Evolutionary conservation across 1,284 basidiomycete genomes (phyloP).

Genomic region (Tylopilus sp.): DNA sequence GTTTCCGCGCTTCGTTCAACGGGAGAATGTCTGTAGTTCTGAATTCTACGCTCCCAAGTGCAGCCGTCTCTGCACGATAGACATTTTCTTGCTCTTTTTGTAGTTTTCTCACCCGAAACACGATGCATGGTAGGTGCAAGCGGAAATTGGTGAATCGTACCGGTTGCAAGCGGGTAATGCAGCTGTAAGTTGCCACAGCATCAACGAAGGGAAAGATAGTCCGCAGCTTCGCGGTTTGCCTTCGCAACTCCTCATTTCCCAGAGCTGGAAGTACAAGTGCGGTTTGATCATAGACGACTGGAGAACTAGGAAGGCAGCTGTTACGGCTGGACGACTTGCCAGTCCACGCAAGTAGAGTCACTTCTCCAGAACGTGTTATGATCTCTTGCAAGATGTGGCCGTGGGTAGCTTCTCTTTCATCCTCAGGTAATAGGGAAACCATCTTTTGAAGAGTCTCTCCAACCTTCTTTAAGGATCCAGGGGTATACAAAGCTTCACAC

Average conservation of each 20-base stretch:
- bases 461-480: not conserved
- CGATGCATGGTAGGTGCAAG: conserved; percentile 12
- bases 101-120: not conserved
- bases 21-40: not conserved
- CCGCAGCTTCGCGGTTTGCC: not conserved
- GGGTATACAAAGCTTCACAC: conserved; percentile 1
- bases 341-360: conserved; percentile 4
- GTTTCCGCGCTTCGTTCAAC: not conserved
- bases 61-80: conserved; percentile 1
- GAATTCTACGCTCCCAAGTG: conserved; percentile 3
- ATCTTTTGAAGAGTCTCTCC: not conserved
- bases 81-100: not conserved
- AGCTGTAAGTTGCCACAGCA: conserved; percentile 1
- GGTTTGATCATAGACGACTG: not conserved
- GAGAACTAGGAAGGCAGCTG: conserved; percentile 8
- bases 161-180: conserved; percentile 10
- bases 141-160: conserved; percentile 5
- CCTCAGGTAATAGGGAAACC: not conserved
- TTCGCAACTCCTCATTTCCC: not conserved
- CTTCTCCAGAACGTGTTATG: conserved; percentile 1
- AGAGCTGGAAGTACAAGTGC: not conserved
- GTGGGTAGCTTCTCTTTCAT: conserved; percentile 1
- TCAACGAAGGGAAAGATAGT: not conserved
- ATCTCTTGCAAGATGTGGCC: not conserved
- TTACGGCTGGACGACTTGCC: conserved; percentile 3